Percentiles rank a stretch among this genome's conserved stretches.
Evolutionary conservation across 2,329 filamentous ascomycete genomes (phyloP).

Genomic region (Thermothelomyces thermophilus): DNA sequence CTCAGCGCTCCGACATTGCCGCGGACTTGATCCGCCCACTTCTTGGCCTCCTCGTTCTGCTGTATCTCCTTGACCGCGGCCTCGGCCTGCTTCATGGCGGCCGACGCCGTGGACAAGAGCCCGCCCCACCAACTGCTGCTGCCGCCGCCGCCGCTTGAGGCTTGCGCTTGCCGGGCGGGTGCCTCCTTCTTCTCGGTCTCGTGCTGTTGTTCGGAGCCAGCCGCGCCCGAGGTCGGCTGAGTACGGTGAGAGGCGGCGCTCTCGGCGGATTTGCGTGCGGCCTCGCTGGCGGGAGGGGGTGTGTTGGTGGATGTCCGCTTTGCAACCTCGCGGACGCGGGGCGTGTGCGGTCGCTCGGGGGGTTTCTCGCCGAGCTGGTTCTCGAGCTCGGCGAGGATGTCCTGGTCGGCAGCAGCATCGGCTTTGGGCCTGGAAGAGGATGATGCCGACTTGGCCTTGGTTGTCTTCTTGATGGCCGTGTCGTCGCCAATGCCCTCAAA

Average conservation of each 20-base stretch:
- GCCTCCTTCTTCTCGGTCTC: constrained; percentile 51
- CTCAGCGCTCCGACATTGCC: constrained; percentile 77
- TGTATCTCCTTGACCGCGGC: constrained; percentile 91
- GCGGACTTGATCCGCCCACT: constrained; percentile 89
- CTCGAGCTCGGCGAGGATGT: constrained; percentile 83
- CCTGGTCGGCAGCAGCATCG: constrained; percentile 32
- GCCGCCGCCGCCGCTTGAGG: constrained; percentile 26
- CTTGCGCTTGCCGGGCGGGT: constrained; percentile 37
- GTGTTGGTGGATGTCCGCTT: constrained; percentile 46
- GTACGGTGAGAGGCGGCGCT: constrained; percentile 65
- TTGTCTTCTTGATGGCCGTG: constrained; percentile 42
- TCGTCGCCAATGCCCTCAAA: constrained; percentile 57
- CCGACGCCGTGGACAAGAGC: constrained; percentile 72
- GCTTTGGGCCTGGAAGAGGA: constrained; percentile 42
- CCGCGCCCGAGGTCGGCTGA: constrained; percentile 62
- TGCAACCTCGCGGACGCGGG: constrained; percentile 56
- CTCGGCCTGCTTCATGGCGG: constrained; percentile 88
- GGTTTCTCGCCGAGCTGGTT: constrained; percentile 65
- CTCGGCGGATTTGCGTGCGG: constrained; percentile 66
- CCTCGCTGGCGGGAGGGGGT: constrained; percentile 42
- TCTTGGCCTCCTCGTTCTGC: constrained; percentile 91
- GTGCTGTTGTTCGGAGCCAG: constrained; percentile 55
- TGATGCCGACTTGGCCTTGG: constrained; percentile 40
- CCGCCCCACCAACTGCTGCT: constrained; percentile 84
- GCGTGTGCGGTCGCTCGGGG: constrained; percentile 75